A percentile compares a stretch with the other conserved stretches of the same genome.
Evolutionary conservation across 148 eudicot genomes (phyloP).

Genomic region (Dysphania ambrosioides): DNA sequence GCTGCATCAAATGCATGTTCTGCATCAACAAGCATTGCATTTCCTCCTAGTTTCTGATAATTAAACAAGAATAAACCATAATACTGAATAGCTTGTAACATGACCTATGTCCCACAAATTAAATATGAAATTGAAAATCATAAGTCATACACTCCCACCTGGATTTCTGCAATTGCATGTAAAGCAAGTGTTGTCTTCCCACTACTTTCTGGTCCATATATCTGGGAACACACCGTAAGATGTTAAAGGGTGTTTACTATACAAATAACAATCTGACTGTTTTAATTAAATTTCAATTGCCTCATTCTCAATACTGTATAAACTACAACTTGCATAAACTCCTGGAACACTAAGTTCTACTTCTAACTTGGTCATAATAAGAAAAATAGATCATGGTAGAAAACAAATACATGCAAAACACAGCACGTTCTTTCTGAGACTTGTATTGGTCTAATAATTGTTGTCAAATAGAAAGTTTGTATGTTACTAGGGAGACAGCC

Average conservation of each 20-base stretch:
- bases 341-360: neutral
- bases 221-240: conserved; percentile 31
- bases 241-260: neutral
- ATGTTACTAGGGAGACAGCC: neutral
- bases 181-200: conserved; percentile 96
- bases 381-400: neutral
- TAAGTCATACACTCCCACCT: conserved; percentile 48
- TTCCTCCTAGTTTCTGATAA: conserved; percentile 76
- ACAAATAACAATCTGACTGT: neutral
- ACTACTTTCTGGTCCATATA: conserved; percentile 98
- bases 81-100: conserved; percentile 9
- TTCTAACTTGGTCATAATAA: too few relatives aligned
- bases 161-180: conserved; percentile 97
- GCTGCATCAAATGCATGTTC: conserved; percentile 99
- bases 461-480: neutral
- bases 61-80: conserved; percentile 3
- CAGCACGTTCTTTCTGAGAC: neutral
- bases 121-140: conserved; percentile 5
- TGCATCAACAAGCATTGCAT: conserved; percentile 99
- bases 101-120: neutral
- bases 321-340: neutral
- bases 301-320: neutral
- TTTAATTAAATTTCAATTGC: too few relatives aligned
- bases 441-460: neutral
- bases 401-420: neutral